These are phyloP conservation scores for Lecanicillium sp. DNA, from an alignment of 2,329 filamentous ascomycete species.

Conservation along the genomic window DNA sequence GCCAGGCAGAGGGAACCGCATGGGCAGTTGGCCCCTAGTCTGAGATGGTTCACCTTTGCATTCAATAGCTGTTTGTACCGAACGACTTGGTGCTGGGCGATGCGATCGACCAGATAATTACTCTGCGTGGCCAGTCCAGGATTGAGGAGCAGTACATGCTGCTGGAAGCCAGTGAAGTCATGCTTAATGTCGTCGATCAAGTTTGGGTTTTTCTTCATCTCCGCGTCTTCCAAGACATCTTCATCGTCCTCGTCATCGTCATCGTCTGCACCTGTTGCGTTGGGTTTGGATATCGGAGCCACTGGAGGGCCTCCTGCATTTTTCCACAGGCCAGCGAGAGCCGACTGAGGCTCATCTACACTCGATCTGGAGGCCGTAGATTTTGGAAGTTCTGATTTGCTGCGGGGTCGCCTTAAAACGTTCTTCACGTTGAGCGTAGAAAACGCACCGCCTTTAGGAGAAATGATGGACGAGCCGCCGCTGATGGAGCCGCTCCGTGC, in stretches of 20 bases:
- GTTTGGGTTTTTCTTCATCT: conserved; percentile 54
- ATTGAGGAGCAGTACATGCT: conserved; percentile 65
- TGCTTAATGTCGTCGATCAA: conserved; percentile 62
- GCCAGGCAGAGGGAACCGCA: conserved; percentile 56
- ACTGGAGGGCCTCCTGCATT: conserved; percentile 46
- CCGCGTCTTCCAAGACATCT: conserved; percentile 45
- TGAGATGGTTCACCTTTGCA: conserved; percentile 60
- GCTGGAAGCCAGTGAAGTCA: conserved; percentile 66
- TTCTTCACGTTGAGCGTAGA: conserved; percentile 36
- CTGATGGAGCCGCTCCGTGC: conserved; percentile 53
- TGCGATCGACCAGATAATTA: conserved; percentile 64
- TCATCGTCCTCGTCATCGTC: conserved; percentile 54
- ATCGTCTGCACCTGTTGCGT: conserved; percentile 30
- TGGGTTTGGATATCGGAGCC: conserved; percentile 32
- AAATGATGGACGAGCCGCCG: conserved; percentile 37
- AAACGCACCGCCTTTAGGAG: conserved; percentile 42
- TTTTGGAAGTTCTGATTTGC: conserved; percentile 45
- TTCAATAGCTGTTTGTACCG: conserved; percentile 73
- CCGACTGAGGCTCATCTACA: conserved; percentile 30
- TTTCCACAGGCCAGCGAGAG: conserved; percentile 43
- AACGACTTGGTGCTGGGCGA: conserved; percentile 70
- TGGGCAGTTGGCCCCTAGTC: conserved; percentile 51
- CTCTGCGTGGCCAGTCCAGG: conserved; percentile 52
- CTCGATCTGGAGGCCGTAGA: conserved; percentile 17
- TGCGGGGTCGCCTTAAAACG: conserved; percentile 44